phyloP scores from a whole-genome alignment of 2,329 filamentous ascomycete species.

The Hypoxylon sp. region DNA sequence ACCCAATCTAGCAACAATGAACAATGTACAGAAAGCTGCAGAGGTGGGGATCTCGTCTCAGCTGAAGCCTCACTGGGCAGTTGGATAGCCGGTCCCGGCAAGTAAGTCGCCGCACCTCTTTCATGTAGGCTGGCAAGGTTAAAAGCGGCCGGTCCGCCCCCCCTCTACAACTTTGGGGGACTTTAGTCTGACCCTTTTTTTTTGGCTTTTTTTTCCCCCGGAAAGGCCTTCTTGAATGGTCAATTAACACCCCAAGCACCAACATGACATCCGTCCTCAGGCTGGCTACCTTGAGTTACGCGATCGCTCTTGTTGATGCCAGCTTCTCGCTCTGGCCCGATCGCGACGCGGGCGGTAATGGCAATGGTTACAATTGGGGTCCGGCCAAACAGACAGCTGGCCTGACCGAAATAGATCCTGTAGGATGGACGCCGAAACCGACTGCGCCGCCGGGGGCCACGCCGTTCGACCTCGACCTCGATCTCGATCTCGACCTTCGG shows the following conservation, averaged over 20 bases:
- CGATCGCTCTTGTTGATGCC: slow-evolving; percentile 44
- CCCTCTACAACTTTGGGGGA: slow-evolving; percentile 18
- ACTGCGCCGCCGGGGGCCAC: slow-evolving; percentile 46
- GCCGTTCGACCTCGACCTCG: slow-evolving; percentile 43
- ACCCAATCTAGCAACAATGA: neutral
- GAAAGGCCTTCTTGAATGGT: slow-evolving; percentile 36
- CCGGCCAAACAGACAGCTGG: slow-evolving; percentile 43
- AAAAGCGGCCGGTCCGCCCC: slow-evolving; percentile 39
- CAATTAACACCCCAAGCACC: slow-evolving; percentile 30
- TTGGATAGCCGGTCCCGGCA: slow-evolving; percentile 41
- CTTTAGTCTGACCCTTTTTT: slow-evolving; percentile 30
- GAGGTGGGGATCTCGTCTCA: slow-evolving; percentile 41
- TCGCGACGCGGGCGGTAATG: slow-evolving; percentile 28
- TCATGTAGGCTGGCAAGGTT: slow-evolving; percentile 27
- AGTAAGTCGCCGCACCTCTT: slow-evolving; percentile 31
- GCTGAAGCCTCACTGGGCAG: slow-evolving; percentile 44
- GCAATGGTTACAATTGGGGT: slow-evolving; percentile 48
- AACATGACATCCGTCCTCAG: slow-evolving; percentile 49
- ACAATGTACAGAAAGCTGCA: slow-evolving; percentile 5
- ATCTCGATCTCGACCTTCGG: slow-evolving; percentile 44
- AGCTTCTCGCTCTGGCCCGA: slow-evolving; percentile 39
- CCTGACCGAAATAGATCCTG: slow-evolving; percentile 38
- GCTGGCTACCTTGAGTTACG: slow-evolving; percentile 48
- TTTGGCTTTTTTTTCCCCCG: slow-evolving; percentile 22
- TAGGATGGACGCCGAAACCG: slow-evolving; percentile 47